Evolutionary conservation across 495 filamentous ascomycete species (phyloP), one percentile per base, ranked within the genome.

Genomic region (Talaromyces borbonicus): DNA sequence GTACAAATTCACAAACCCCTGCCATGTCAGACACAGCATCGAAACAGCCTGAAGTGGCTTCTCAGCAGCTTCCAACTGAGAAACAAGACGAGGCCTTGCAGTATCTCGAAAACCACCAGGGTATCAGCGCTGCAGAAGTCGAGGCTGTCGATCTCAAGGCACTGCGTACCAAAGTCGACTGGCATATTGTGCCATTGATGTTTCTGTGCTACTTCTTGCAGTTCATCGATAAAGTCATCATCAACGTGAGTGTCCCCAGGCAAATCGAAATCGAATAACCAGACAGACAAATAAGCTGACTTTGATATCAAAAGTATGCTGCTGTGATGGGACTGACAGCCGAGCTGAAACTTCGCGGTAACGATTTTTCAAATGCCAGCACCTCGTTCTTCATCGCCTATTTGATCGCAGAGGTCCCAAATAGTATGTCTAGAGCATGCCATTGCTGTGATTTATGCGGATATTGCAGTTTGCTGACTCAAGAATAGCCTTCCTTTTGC

Each of bases 221-320:
- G 56, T 82, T 80, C 52, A 59, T 83, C 30, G 80, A 84, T 58
- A 84, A 84, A 58, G 73, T 81, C 31, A 66, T 75, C 8, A 61
- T 81, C 48, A 82, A 81, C 47, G 73, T 77, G 33, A 51, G 71
- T 61, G 8, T 7, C 8, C 15, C 20, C 24, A 35, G 8, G 38
- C 33, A 20, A 7, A 23, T 15, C 9, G 27, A 20, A n/a, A 6
- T 41, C 16, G 5, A 23, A 14, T 19, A 11, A 20, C 7, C 11
- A 22, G 23, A 18, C 31, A 22, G 23, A 18, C 31, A 41, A 16
- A 24, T 32, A 12, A 40, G 16, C 14, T n/a, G 16, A 31, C n/a
- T 1, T 8, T 12, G 16, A 36, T 11, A 38, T 38, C 7, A 32
- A 30, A 56, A 73, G 66, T 79, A 79, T 57, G 75, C 76, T 20